Percentiles rank a stretch among this genome's conserved stretches.
phyloP scores from a whole-genome alignment of 441 rosid genomes.

The Capsella rubella region DNA sequence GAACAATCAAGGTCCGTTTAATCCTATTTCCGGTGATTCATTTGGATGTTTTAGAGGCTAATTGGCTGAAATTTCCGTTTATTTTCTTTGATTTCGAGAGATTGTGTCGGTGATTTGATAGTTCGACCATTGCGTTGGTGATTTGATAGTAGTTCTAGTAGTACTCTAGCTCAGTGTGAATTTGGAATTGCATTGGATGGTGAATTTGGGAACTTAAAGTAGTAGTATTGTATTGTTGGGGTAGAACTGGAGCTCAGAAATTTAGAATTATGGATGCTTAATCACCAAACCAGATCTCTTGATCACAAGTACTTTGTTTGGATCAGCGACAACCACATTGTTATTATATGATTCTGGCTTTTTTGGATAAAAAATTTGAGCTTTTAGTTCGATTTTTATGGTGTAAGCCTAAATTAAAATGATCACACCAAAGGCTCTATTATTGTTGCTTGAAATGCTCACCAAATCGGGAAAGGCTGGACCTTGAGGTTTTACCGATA shows the following conservation, averaged over 20 bases:
- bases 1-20: slow-evolving; percentile 81
- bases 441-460: slow-evolving; percentile 14
- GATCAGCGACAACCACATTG: background rate
- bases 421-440: background rate
- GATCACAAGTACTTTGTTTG: background rate
- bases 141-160: slow-evolving; percentile 4
- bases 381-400: slow-evolving; percentile 9
- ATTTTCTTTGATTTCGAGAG: background rate
- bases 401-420: no score
- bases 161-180: slow-evolving; percentile 1
- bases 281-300: slow-evolving; percentile 4
- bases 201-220: slow-evolving; percentile 4
- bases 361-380: background rate
- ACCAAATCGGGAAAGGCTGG: slow-evolving; percentile 19
- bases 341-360: background rate
- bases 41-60: background rate
- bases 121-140: slow-evolving; percentile 1
- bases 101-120: slow-evolving; percentile 15
- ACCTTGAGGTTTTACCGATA: slow-evolving; percentile 17
- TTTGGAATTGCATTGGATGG: background rate
- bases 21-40: background rate
- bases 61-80: background rate
- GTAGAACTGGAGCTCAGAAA: slow-evolving; percentile 9
- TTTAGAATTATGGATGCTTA: slow-evolving; percentile 2
- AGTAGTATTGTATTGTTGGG: background rate